These are phyloP conservation scores for Skeletonema menzelii DNA, from an alignment of 108 stramenopile genomes.

Conservation along the genomic window DNA sequence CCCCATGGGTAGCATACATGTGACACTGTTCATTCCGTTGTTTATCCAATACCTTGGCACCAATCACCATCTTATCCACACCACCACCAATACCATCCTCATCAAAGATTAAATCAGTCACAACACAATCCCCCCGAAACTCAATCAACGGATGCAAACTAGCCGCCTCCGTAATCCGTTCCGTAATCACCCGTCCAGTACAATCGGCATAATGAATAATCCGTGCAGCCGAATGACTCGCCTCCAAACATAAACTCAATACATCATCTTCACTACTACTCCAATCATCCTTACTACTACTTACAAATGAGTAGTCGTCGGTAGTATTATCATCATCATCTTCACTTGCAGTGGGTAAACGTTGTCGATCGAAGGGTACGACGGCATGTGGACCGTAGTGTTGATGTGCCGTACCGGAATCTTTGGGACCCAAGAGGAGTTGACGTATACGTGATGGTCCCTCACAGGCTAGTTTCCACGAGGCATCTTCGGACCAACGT, in stretches of 20 bases:
- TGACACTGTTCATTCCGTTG: background rate
- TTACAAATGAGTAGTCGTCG: too few species aligned
- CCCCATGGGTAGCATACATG: conserved; percentile 61
- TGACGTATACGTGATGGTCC: conserved; percentile 86
- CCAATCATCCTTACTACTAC: conserved; percentile 13
- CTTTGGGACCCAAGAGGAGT: conserved; percentile 57
- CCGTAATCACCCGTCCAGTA: conserved; percentile 89
- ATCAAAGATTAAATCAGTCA: conserved; percentile 80
- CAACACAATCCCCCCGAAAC: conserved; percentile 73
- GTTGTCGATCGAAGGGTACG: conserved; percentile 73
- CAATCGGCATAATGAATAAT: conserved; percentile 92
- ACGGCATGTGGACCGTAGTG: conserved; percentile 21
- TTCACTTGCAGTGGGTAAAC: conserved; percentile 20
- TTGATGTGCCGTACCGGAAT: conserved; percentile 16
- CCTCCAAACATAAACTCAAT: conserved; percentile 63
- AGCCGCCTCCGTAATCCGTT: conserved; percentile 81
- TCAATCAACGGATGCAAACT: conserved; percentile 83
- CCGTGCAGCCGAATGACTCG: conserved; percentile 87
- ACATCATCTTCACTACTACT: conserved; percentile 2
- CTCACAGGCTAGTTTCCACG: conserved; percentile 86
- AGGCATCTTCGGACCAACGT: conserved; percentile 80
- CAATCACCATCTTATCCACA: conserved; percentile 20
- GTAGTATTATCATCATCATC: conserved; percentile 22
- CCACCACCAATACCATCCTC: conserved; percentile 14
- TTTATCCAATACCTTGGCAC: conserved; percentile 13